Base-by-base conservation (phyloP, 345 rosid species). In the Boechera divaricarpa region DNA sequence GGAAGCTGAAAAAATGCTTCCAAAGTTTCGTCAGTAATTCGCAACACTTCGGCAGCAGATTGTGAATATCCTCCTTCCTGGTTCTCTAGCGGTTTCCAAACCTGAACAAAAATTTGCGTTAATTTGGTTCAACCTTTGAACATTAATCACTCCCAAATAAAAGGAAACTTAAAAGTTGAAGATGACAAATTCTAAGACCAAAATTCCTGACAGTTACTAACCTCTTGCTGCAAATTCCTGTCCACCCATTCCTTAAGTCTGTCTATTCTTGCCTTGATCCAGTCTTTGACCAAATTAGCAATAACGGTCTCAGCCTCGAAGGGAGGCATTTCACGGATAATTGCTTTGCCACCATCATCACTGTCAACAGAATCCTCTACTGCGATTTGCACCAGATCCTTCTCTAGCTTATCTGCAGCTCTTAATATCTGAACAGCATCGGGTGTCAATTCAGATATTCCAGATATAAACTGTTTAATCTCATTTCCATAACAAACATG, bases 321-420 rank as follows among this genome's bases (percentile, higher is more conserved):
- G 31, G 98, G 98, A 73, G 98, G 96, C 98, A 94, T 94, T 83
- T 94, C 98, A 29, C 98, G 93, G 67, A 94, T 94, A 66, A 94
- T 90, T 59, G 94, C 97, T 84, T 94, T 94, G 66, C 98, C 98
- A 63, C 98, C 98, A 79, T 94, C 98, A 74, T 94, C 98, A 71
- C 98, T 87, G 76, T 94, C 96, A 69, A 94, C 98, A 3, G 98
- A 87, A 85, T 94, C 98, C 85, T 92, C 98, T 24, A 94, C 98
- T 28, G 98, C 98, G 63, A 94, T 92, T 84, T 90, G 98, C 54
- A 94, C 98, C 45, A 94, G 98, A 90, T 92, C 98, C 79, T 92
- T 84, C 83, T 94, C 98, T 79, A 92, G 85, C 75, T 94, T 94
- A 87, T 94, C 97, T 26, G 98, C 97, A 54, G 91, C 98, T 81